A percentile compares a stretch with the other conserved stretches of the same genome.
These are phyloP conservation scores for Populus simonii DNA, from an alignment of 345 rosid species.

Conservation along the genomic window DNA sequence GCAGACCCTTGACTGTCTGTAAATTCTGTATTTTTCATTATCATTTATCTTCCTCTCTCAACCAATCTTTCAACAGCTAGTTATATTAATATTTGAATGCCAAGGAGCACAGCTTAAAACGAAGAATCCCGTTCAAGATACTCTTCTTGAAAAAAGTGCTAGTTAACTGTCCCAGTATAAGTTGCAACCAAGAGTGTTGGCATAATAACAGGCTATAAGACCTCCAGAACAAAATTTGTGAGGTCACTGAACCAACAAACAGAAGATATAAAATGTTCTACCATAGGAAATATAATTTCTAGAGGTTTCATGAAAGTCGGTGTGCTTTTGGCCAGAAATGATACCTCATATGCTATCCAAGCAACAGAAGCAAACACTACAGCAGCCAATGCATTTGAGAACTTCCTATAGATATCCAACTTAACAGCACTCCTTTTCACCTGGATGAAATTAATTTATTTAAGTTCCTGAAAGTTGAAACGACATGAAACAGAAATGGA, in stretches of 20 bases:
- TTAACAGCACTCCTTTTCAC: conserved; percentile 76
- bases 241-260: background rate
- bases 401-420: conserved; percentile 91
- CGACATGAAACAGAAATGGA: background rate
- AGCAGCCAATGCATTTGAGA: conserved; percentile 81
- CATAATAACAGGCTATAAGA: background rate
- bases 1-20: too few relatives aligned
- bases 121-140: background rate
- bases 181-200: background rate
- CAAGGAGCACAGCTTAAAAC: background rate
- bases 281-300: background rate
- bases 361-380: conserved; percentile 80
- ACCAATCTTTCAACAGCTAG: background rate
- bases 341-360: conserved; percentile 93
- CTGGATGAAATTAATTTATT: conserved; percentile 35
- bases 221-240: background rate
- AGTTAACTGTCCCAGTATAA: background rate
- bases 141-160: background rate
- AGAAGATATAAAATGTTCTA: background rate
- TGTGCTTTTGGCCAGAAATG: background rate
- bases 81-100: background rate
- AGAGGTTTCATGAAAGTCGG: background rate
- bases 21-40: background rate
- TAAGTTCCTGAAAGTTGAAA: background rate
- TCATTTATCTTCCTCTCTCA: background rate